These are phyloP conservation scores for Chaetomiaceae sp. DNA, from an alignment of 2,329 filamentous ascomycete genomes.

Conservation along the genomic window DNA sequence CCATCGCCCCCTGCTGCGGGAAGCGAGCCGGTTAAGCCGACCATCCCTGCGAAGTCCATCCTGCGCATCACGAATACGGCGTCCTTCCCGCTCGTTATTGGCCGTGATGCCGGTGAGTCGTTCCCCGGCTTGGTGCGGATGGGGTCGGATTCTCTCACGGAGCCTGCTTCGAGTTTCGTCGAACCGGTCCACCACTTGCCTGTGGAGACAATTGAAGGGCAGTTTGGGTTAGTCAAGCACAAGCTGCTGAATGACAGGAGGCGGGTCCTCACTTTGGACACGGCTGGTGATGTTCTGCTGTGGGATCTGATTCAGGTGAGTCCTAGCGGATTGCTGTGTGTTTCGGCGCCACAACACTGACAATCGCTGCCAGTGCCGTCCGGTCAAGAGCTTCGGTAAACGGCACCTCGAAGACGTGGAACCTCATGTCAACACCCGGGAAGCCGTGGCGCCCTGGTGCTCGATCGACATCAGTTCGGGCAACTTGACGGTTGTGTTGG, in stretches of 20 bases:
- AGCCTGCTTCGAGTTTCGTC: conserved; percentile 41
- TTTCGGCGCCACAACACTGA: too few species aligned
- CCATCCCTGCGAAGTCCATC: conserved; percentile 71
- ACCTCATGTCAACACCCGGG: conserved; percentile 75
- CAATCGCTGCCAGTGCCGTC: conserved; percentile 59
- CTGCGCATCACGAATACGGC: conserved; percentile 81
- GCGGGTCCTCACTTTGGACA: conserved; percentile 85
- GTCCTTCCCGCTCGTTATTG: conserved; percentile 57
- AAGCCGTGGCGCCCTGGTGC: conserved; percentile 93
- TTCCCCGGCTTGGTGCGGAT: conserved; percentile 45
- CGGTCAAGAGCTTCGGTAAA: conserved; percentile 89
- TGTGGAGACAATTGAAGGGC: conserved; percentile 83
- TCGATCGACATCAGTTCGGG: conserved; percentile 91
- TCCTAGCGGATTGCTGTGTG: conserved; percentile 2
- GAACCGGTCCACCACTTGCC: conserved; percentile 63
- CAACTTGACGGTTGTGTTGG: conserved; percentile 80
- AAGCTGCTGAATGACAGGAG: conserved; percentile 85
- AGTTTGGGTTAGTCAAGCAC: conserved; percentile 92
- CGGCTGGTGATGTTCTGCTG: conserved; percentile 85
- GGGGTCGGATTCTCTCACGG: conserved; percentile 49
- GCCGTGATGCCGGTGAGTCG: conserved; percentile 43
- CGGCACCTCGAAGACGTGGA: conserved; percentile 89
- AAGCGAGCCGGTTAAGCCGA: conserved; percentile 41
- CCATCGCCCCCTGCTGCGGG: conserved; percentile 23
- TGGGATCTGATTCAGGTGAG: conserved; percentile 86